These are phyloP conservation scores for Tetrastigma voinierianum DNA, from an alignment of 164 flowering plant genomes.

Conservation along the genomic window DNA sequence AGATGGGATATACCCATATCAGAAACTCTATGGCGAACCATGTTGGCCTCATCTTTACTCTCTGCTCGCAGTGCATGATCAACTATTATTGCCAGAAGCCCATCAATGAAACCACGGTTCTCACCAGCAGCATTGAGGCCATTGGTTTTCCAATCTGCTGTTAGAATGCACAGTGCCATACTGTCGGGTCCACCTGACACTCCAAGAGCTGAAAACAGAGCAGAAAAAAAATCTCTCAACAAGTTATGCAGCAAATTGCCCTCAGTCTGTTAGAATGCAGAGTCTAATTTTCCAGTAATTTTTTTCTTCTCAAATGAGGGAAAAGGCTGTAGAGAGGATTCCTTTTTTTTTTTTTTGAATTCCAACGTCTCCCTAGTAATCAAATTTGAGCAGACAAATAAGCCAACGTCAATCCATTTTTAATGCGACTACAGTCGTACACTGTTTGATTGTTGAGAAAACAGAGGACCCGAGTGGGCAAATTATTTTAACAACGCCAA, in stretches of 20 bases:
- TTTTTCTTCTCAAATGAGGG: too few relatives aligned
- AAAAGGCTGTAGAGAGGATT: too few relatives aligned
- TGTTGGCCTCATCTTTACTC: slow-evolving; percentile 74
- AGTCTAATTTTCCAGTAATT: too few relatives aligned
- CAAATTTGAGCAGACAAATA: too few relatives aligned
- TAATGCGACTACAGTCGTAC: too few relatives aligned
- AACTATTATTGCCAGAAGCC: slow-evolving; percentile 75
- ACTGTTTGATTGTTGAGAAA: too few relatives aligned
- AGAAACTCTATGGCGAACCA: slow-evolving; percentile 50
- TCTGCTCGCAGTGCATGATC: slow-evolving; percentile 89
- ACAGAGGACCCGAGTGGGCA: too few relatives aligned
- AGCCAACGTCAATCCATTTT: too few relatives aligned
- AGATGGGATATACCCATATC: slow-evolving; percentile 60
- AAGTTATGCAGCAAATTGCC: background rate
- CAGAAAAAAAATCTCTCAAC: slow-evolving; percentile 1
- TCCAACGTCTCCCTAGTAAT: too few relatives aligned
- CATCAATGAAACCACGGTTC: slow-evolving; percentile 46
- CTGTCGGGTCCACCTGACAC: slow-evolving; percentile 97
- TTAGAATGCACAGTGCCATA: slow-evolving; percentile 71
- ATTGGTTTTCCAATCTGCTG: slow-evolving; percentile 68
- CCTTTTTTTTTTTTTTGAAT: too few relatives aligned
- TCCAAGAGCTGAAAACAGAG: slow-evolving; percentile 58
- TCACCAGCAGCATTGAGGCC: slow-evolving; percentile 23
- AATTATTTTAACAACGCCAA: too few relatives aligned
- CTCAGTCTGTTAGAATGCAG: too few relatives aligned